Evolutionary conservation across 2,329 filamentous ascomycete genomes (phyloP).

Genomic region (Erysiphe pulchra): DNA sequence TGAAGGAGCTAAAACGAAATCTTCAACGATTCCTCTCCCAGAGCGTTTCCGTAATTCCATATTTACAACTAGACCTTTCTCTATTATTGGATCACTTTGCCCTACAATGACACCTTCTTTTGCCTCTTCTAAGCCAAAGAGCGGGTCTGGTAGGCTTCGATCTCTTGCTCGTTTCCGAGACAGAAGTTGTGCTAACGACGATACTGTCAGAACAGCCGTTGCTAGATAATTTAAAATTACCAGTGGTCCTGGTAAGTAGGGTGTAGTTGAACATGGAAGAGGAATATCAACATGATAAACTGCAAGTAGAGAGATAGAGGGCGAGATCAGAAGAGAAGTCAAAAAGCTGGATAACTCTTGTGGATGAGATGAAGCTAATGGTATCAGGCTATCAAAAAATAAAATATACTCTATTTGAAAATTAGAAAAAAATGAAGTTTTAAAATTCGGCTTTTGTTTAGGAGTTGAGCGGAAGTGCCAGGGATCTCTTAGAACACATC

Average conservation of each 20-base stretch:
- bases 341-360: slow-evolving; percentile 41
- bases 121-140: slow-evolving; percentile 53
- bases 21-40: slow-evolving; percentile 22
- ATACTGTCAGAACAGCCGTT: slow-evolving; percentile 57
- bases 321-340: slow-evolving; percentile 37
- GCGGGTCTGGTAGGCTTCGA: slow-evolving; percentile 47
- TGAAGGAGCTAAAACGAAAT: slow-evolving; percentile 23
- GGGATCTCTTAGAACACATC: too few species aligned
- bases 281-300: slow-evolving; percentile 69
- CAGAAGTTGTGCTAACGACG: slow-evolving; percentile 49
- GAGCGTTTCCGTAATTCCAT: slow-evolving; percentile 61
- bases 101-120: slow-evolving; percentile 50
- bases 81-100: slow-evolving; percentile 18
- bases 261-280: slow-evolving; percentile 14
- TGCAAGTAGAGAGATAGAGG: slow-evolving; percentile 44
- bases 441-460: not conserved
- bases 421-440: too few species aligned
- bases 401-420: slow-evolving; percentile 37
- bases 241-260: slow-evolving; percentile 43
- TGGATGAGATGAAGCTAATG: slow-evolving; percentile 27
- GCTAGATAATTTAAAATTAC: slow-evolving; percentile 58
- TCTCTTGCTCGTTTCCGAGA: slow-evolving; percentile 50
- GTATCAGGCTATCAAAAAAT: slow-evolving; percentile 56
- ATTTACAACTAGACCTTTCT: slow-evolving; percentile 36
- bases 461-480: slow-evolving; percentile 14